These are phyloP conservation scores for button mushroom (Agaricus bisporus) DNA, from an alignment of 768 basidiomycete species.

Conservation along the genomic window DNA sequence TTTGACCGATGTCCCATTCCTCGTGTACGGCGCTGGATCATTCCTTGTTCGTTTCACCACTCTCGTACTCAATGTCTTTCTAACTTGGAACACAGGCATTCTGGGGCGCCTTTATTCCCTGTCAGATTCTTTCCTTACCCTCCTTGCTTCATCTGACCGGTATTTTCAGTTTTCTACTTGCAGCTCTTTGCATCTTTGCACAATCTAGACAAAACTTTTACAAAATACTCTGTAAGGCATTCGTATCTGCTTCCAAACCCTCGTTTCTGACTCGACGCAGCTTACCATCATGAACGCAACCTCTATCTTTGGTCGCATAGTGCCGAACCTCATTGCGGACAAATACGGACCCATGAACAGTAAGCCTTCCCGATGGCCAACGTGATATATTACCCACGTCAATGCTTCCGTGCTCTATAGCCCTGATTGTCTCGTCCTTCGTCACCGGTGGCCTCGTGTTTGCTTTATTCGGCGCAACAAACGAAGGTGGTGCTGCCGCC, in stretches of 20 bases:
- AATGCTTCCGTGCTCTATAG: slow-evolving; percentile 18
- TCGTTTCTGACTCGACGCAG: slow-evolving; percentile 18
- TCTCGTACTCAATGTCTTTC: background rate
- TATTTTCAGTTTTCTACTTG: slow-evolving; percentile 41
- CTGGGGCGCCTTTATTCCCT: slow-evolving; percentile 47
- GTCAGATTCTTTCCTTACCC: slow-evolving; percentile 21
- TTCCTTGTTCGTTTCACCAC: slow-evolving; percentile 25
- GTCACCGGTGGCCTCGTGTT: slow-evolving; percentile 41
- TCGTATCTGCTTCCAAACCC: background rate
- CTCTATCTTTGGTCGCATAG: slow-evolving; percentile 50
- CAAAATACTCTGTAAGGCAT: slow-evolving; percentile 35
- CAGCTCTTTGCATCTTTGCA: slow-evolving; percentile 40
- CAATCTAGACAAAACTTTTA: slow-evolving; percentile 29
- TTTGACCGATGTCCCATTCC: slow-evolving; percentile 34
- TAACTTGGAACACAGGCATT: slow-evolving; percentile 26
- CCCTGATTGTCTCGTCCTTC: slow-evolving; percentile 35
- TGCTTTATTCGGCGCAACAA: slow-evolving; percentile 43
- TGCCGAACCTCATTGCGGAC: slow-evolving; percentile 52
- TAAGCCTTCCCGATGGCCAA: slow-evolving; percentile 14
- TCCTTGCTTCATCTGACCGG: background rate
- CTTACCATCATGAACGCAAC: slow-evolving; percentile 48
- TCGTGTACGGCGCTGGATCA: slow-evolving; percentile 34
- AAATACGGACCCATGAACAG: slow-evolving; percentile 43
- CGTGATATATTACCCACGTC: background rate
- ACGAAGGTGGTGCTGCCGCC: slow-evolving; percentile 31